These are phyloP conservation scores for Starmerella ratchasimensis DNA, from an alignment of 805 yeast species.

Conservation along the genomic window DNA sequence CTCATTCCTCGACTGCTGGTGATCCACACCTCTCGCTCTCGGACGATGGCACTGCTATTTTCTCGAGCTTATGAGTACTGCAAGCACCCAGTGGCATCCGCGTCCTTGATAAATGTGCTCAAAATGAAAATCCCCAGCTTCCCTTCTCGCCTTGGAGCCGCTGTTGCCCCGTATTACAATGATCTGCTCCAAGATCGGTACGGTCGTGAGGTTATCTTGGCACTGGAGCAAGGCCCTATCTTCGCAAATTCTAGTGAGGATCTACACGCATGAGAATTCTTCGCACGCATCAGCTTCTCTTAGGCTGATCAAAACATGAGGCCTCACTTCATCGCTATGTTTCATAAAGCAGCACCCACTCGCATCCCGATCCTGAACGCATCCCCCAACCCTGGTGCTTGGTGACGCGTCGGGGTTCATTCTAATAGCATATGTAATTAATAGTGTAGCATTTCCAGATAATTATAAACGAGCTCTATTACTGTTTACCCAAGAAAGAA, in stretches of 20 bases:
- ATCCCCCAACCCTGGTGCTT: no score
- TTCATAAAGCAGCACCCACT: no score
- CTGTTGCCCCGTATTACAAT: constrained; percentile 7
- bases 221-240: neutral
- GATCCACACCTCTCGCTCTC: constrained; percentile 12
- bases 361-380: no score
- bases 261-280: neutral
- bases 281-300: neutral
- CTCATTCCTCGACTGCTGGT: constrained; percentile 12
- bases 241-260: neutral
- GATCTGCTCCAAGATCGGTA: constrained; percentile 1
- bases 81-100: constrained; percentile 12
- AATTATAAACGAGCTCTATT: no score
- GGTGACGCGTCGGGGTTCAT: no score
- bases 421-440: no score
- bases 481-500: no score
- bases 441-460: no score
- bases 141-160: constrained; percentile 11
- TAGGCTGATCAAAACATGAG: no score
- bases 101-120: constrained; percentile 7
- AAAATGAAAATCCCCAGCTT: constrained; percentile 18
- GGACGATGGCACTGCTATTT: constrained; percentile 12
- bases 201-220: constrained; percentile 4
- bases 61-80: constrained; percentile 11
- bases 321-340: neutral